Evolutionary conservation across 2,329 filamentous ascomycete genomes (phyloP).

Genomic region (Epichloe bromicola): DNA sequence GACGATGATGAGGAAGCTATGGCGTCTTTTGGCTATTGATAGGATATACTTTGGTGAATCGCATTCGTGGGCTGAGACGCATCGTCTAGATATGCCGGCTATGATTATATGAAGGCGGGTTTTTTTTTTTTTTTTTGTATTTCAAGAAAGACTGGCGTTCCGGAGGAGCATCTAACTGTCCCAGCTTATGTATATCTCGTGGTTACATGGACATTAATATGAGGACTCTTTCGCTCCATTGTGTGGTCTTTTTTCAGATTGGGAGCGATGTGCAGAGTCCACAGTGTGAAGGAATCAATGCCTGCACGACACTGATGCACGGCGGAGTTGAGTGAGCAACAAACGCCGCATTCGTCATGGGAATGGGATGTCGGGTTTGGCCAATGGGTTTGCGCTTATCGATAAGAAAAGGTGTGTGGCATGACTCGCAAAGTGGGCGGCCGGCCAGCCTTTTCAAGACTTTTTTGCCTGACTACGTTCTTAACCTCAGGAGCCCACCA

Average conservation of each 20-base stretch:
- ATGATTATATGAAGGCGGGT: neutral
- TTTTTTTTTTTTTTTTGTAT: neutral
- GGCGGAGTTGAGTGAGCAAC: too few species aligned
- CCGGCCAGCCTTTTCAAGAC: neutral
- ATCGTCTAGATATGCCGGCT: neutral
- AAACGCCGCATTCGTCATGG: too few species aligned
- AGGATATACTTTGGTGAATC: neutral
- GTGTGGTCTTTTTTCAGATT: too few species aligned
- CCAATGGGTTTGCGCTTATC: conserved; percentile 11
- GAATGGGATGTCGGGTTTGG: too few species aligned
- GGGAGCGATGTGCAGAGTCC: too few species aligned
- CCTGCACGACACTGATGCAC: too few species aligned
- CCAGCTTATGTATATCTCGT: neutral
- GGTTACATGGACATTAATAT: neutral
- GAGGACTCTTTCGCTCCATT: neutral
- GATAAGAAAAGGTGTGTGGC: conserved; percentile 17
- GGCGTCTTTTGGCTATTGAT: conserved; percentile 30
- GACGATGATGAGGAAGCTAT: conserved; percentile 39
- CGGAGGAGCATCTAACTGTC: neutral
- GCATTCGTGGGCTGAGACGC: neutral
- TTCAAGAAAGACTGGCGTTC: neutral
- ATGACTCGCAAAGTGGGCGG: conserved; percentile 5
- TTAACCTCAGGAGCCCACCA: neutral
- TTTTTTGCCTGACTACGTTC: neutral
- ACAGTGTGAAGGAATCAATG: neutral